phyloP scores from a whole-genome alignment of 2,329 filamentous ascomycete species.

The Fusarium brachygibbosum region DNA sequence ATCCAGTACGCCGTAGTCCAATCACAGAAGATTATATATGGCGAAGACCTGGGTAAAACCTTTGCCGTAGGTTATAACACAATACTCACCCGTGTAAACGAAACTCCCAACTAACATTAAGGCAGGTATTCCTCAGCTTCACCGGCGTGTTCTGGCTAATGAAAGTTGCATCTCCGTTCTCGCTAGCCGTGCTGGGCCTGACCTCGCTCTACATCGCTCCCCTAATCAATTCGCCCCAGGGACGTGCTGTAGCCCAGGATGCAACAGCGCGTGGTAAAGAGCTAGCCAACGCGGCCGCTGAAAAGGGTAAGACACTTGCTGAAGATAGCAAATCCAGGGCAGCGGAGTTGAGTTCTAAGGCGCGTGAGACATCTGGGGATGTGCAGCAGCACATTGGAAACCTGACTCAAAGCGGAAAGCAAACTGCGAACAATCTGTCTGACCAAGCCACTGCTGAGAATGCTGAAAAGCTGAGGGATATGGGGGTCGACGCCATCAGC shows the following conservation, averaged over 20 bases:
- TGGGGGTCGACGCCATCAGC: background rate
- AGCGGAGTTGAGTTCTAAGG: background rate
- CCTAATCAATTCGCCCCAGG: background rate
- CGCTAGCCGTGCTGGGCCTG: background rate
- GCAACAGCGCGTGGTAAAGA: background rate
- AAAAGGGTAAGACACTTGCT: background rate
- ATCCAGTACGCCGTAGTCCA: background rate
- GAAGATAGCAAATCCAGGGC: background rate
- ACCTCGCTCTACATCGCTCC: constrained; percentile 1
- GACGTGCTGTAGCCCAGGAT: background rate
- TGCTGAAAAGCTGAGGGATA: background rate
- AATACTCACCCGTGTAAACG: background rate
- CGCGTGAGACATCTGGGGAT: background rate
- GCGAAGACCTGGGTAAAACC: background rate
- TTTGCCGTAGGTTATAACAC: background rate
- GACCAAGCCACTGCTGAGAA: background rate
- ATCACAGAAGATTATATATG: background rate
- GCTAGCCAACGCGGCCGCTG: background rate
- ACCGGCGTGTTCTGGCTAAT: background rate
- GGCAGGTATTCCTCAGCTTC: background rate
- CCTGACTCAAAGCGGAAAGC: background rate
- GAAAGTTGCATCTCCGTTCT: constrained; percentile 3
- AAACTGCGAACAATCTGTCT: background rate
- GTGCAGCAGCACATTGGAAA: background rate
- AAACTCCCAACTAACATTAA: background rate